phyloP scores from a whole-genome alignment of 2,329 filamentous ascomycete species.

The Beauveria sp. region DNA sequence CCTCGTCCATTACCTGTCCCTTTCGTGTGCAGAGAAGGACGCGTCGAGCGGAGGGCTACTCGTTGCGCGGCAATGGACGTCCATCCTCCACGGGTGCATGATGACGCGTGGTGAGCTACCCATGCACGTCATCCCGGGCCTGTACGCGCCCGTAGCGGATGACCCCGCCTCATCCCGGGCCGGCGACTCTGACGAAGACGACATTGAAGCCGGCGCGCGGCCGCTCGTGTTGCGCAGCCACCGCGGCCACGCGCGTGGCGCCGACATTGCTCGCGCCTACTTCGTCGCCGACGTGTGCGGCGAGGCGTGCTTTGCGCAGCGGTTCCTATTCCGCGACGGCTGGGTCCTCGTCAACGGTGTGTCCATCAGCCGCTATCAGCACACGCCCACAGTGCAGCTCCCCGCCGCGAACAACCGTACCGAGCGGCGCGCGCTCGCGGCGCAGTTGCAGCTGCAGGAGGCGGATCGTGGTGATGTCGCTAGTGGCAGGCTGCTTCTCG shows the following conservation, averaged over 20 bases:
- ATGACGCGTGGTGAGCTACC: slow-evolving; percentile 24
- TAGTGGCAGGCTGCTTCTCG: slow-evolving; percentile 17
- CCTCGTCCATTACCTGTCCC: slow-evolving; percentile 24
- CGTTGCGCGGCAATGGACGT: slow-evolving; percentile 30
- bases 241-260: slow-evolving; percentile 19
- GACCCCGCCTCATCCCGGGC: slow-evolving; percentile 18
- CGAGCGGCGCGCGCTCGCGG: background rate
- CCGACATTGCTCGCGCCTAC: slow-evolving; percentile 34
- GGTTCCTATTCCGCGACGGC: slow-evolving; percentile 36
- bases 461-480: slow-evolving; percentile 20
- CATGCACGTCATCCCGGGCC: slow-evolving; percentile 35
- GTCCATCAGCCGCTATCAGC: slow-evolving; percentile 35
- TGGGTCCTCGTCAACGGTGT: slow-evolving; percentile 42
- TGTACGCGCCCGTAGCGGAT: slow-evolving; percentile 31
- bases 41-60: slow-evolving; percentile 15
- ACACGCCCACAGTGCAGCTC: slow-evolving; percentile 22
- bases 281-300: slow-evolving; percentile 35
- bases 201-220: slow-evolving; percentile 32
- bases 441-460: background rate
- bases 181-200: slow-evolving; percentile 11
- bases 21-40: slow-evolving; percentile 29
- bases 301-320: slow-evolving; percentile 39
- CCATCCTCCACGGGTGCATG: slow-evolving; percentile 33
- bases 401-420: background rate
- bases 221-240: slow-evolving; percentile 35